Percentiles rank a stretch among this genome's conserved stretches.
Evolutionary conservation across 2,329 filamentous ascomycete genomes (phyloP).

Genomic region (Torrubiellomyces zombiae): DNA sequence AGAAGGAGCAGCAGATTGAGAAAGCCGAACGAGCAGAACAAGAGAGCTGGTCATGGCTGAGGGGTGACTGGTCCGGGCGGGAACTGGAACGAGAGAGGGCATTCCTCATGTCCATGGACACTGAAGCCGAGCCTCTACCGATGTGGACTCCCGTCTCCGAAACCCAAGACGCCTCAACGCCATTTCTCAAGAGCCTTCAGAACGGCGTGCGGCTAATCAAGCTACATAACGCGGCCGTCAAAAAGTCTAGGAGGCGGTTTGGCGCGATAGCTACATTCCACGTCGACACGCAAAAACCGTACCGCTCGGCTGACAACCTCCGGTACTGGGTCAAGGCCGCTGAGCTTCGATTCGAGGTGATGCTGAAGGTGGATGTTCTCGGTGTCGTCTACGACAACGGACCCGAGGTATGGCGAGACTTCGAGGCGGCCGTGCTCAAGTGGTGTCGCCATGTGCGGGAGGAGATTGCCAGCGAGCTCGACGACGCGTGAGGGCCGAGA

Average conservation of each 20-base stretch:
- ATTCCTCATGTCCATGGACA: constrained; percentile 64
- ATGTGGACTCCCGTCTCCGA: constrained; percentile 39
- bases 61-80: constrained; percentile 55
- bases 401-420: constrained; percentile 56
- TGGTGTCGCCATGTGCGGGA: constrained; percentile 75
- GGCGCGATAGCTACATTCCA: constrained; percentile 81
- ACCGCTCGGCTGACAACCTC: constrained; percentile 83
- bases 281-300: constrained; percentile 86
- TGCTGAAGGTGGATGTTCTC: constrained; percentile 69
- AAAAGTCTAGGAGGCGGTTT: constrained; percentile 71
- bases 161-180: constrained; percentile 39
- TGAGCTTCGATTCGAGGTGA: constrained; percentile 81
- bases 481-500: too few species aligned
- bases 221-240: constrained; percentile 79
- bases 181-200: constrained; percentile 57
- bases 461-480: constrained; percentile 64
- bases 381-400: constrained; percentile 65
- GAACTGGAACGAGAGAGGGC: constrained; percentile 66
- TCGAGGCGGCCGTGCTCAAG: constrained; percentile 65
- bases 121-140: constrained; percentile 43
- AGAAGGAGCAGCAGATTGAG: constrained; percentile 62
- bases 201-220: constrained; percentile 69
- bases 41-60: constrained; percentile 66
- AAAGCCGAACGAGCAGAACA: constrained; percentile 53
- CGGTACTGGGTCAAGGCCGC: constrained; percentile 94